These are phyloP conservation scores for Monarda citriodora DNA, from an alignment of 305 asterid species.

Conservation along the genomic window DNA sequence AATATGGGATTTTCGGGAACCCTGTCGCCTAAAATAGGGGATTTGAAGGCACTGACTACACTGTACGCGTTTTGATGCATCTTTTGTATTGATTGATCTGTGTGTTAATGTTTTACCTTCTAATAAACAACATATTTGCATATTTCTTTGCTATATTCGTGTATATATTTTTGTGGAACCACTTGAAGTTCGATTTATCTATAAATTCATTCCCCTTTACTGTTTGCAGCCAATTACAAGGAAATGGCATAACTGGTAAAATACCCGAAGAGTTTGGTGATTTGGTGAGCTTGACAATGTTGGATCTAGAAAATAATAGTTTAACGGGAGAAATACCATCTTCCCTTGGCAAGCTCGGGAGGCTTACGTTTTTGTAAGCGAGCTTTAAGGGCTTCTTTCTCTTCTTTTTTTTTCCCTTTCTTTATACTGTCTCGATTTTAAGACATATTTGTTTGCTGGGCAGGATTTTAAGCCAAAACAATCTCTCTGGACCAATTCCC, in stretches of 20 bases:
- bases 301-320: constrained; percentile 75
- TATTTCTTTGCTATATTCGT: constrained; percentile 1
- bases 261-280: constrained; percentile 85
- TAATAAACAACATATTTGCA: constrained; percentile 8
- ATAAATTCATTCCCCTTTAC: background rate
- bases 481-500: constrained; percentile 75
- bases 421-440: constrained; percentile 17
- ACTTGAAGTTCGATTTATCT: constrained; percentile 3
- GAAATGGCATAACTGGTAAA: constrained; percentile 77
- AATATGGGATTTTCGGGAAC: constrained; percentile 92
- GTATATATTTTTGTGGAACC: constrained; percentile 2
- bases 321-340: constrained; percentile 85
- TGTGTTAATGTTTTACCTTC: constrained; percentile 4
- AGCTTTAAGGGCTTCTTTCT: constrained; percentile 2
- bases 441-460: constrained; percentile 16
- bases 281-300: constrained; percentile 80
- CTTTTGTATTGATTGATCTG: constrained; percentile 19
- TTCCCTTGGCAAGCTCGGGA: constrained; percentile 79
- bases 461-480: constrained; percentile 84
- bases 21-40: constrained; percentile 70
- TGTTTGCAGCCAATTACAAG: constrained; percentile 80
- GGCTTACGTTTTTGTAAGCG: constrained; percentile 80
- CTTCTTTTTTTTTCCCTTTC: background rate
- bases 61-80: constrained; percentile 53
- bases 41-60: constrained; percentile 55